Conservation (phyloP, 2,329 filamentous ascomycete species). For the Ophiostoma quercus region DNA sequence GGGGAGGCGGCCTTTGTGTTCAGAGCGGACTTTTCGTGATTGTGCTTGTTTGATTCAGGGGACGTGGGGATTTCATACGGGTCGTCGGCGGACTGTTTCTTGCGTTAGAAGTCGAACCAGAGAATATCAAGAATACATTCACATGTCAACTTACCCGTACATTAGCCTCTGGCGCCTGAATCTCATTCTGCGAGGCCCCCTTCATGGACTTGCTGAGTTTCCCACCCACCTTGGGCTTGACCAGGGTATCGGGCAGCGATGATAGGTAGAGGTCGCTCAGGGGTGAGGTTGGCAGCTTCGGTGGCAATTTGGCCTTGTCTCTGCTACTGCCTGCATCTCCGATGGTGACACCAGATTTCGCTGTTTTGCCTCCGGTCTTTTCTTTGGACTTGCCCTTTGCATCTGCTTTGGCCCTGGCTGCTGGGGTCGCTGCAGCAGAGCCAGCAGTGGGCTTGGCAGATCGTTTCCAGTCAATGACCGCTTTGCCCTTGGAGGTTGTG, state of each 20-base stretch:
- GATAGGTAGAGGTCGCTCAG: constrained; percentile 16
- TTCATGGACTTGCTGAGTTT: constrained; percentile 24
- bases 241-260: background rate
- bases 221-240: constrained; percentile 8
- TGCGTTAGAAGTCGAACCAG: background rate
- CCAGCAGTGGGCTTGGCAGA: background rate
- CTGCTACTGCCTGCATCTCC: background rate
- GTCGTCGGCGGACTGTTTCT: constrained; percentile 11
- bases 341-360: background rate
- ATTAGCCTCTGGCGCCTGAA: background rate
- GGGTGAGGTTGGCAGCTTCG: background rate
- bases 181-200: constrained; percentile 21
- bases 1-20: background rate
- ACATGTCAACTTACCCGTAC: background rate
- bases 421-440: background rate
- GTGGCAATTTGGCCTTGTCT: background rate
- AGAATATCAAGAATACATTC: background rate
- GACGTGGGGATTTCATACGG: constrained; percentile 23
- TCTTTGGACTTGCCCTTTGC: background rate
- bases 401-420: background rate
- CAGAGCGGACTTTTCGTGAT: background rate
- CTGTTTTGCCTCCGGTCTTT: background rate
- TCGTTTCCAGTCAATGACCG: background rate
- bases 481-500: background rate
- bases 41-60: background rate